Percentiles rank a stretch among this genome's conserved stretches.
These are phyloP conservation scores for Colletotrichum ledebouriae DNA, from an alignment of 2,329 filamentous ascomycete species.

Conservation along the genomic window DNA sequence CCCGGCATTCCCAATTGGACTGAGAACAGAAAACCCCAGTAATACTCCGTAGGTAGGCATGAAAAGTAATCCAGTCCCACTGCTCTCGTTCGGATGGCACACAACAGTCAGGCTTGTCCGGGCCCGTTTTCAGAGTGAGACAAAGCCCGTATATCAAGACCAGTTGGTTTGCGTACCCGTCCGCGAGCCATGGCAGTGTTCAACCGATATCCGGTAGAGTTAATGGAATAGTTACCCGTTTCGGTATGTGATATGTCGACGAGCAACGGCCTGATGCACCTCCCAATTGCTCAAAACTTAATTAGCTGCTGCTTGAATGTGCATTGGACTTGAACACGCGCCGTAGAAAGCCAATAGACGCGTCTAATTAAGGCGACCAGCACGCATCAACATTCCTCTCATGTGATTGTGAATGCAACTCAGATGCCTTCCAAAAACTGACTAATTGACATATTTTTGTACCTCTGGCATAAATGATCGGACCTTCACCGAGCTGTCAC, in stretches of 20 bases:
- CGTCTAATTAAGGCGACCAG: slow-evolving; percentile 12
- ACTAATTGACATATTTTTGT: no score
- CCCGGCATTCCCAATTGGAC: slow-evolving; percentile 36
- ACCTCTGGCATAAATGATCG: no score
- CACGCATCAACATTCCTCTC: not conserved
- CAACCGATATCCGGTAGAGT: not conserved
- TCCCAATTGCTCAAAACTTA: slow-evolving; percentile 3
- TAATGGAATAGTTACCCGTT: not conserved
- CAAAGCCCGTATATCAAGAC: slow-evolving; percentile 31
- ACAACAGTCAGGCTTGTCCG: slow-evolving; percentile 2
- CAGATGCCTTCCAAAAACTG: no score
- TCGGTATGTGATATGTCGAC: not conserved
- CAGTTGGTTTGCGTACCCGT: not conserved
- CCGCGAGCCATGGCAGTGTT: slow-evolving; percentile 3
- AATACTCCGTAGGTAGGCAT: not conserved
- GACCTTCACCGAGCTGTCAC: slow-evolving; percentile 2
- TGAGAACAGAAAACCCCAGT: not conserved
- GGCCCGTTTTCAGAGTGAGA: slow-evolving; percentile 40
- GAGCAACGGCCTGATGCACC: not conserved
- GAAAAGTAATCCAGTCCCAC: slow-evolving; percentile 16
- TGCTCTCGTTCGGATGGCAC: slow-evolving; percentile 4
- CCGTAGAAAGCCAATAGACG: slow-evolving; percentile 28
- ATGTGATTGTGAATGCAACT: no score
- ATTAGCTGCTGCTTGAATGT: not conserved
- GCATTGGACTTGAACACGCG: slow-evolving; percentile 25